Base-by-base conservation (phyloP, 1,284 basidiomycete genomes). In the Apiotrichum siamense region DNA sequence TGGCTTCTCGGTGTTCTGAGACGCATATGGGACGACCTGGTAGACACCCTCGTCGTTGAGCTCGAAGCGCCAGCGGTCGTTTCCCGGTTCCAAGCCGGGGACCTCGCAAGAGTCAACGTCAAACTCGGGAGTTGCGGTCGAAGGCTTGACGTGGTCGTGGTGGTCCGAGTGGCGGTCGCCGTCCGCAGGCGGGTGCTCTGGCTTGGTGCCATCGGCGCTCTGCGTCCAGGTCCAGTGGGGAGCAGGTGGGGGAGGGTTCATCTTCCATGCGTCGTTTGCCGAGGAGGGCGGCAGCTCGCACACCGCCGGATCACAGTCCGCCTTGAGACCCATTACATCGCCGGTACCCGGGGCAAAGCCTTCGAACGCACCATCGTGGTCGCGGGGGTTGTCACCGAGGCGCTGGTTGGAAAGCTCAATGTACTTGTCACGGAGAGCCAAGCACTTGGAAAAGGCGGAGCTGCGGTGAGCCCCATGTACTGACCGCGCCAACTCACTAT, bases 351-450 rank as follows among this genome's bases (percentile, higher is more conserved):
- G 77, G 38, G 83, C 77, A 51, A 87, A 75, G 13, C 84, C 83
- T 17, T 75, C 74, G 65, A 90, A 89, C 15, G 75, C 62, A 0
- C 83, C 86, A 61, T 96, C 93, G 67, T 90, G 82, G 70, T 96
- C 88, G 58, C 81, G 81, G 0, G 92, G 92, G 70, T 96, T 87
- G 74, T 97, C 93, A 4, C 91, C 90, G 1, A 93, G 80, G 48
- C 86, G 81, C 70, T 97, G 92, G 9, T 84, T 80, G 1, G 91
- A 94, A 49, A 81, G 80, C 13, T 77, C 62, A 76, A 93, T 89
- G 75, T 96, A 97, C 73, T 94, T 96, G 77, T 96, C 91, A 21
- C 92, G 85, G 20, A 96, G 77, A 52, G 87, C 81, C 43, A 96
- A 81, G 65, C 90, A 94, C 65, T 79, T 81, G 56, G 87, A 82